Evolutionary conservation across 306 rosid genomes (phyloP).

Genomic region (Acmispon strigosus): DNA sequence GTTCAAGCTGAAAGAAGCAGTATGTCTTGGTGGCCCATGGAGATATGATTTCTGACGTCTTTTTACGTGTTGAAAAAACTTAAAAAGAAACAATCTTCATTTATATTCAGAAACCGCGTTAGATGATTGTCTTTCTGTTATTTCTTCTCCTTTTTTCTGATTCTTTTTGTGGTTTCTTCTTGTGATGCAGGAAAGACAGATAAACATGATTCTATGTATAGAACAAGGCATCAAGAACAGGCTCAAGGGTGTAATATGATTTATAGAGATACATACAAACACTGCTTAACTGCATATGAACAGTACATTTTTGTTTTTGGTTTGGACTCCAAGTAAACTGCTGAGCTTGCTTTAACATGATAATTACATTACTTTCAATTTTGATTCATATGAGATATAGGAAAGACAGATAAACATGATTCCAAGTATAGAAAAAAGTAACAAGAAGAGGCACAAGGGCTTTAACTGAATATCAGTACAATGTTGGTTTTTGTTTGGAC

Average conservation of each 20-base stretch:
- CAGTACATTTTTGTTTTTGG: not conserved
- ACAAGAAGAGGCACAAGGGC: too few species aligned
- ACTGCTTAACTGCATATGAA: not conserved
- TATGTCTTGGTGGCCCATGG: not conserved
- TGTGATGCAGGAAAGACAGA: constrained; percentile 1
- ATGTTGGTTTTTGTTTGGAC: too few species aligned
- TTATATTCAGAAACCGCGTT: not conserved
- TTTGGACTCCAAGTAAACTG: not conserved
- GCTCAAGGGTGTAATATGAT: not conserved
- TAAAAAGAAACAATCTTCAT: not conserved
- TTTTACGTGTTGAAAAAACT: constrained; percentile 4
- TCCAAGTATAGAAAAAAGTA: too few species aligned
- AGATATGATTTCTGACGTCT: not conserved
- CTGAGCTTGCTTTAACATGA: not conserved
- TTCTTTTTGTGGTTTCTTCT: not conserved
- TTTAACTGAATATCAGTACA: not conserved
- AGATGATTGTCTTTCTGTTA: not conserved
- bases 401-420: too few species aligned
- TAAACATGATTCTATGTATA: not conserved
- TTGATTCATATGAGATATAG: too few species aligned
- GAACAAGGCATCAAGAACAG: not conserved
- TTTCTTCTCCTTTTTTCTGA: not conserved
- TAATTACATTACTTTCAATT: not conserved
- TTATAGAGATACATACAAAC: too few species aligned
- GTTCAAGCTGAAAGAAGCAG: not conserved